A percentile compares a stretch with the other conserved stretches of the same genome.
phyloP scores from a whole-genome alignment of 768 basidiomycete genomes.

The Boletus subcaerulescens region DNA sequence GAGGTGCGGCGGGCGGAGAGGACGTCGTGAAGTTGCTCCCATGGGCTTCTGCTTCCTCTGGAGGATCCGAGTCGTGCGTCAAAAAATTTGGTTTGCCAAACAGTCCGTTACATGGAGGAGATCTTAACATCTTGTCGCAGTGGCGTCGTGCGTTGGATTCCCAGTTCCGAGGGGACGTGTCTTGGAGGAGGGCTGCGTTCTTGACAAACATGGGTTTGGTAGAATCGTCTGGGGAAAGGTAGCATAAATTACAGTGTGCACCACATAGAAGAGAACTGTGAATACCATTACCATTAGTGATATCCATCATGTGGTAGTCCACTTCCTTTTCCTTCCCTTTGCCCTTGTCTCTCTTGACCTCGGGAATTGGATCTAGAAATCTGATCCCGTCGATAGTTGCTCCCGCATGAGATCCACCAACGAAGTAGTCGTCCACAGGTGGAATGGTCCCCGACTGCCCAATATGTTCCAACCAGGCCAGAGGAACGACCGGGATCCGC shows the following conservation, averaged over 20 bases:
- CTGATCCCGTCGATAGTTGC: constrained; percentile 25
- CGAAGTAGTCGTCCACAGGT: constrained; percentile 24
- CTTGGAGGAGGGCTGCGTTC: constrained; percentile 21
- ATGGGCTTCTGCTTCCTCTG: constrained; percentile 4
- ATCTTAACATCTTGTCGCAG: background rate
- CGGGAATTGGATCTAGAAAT: constrained; percentile 6
- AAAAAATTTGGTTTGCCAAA: constrained; percentile 40
- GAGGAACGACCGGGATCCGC: constrained; percentile 68
- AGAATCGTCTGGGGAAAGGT: constrained; percentile 2
- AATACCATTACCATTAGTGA: constrained; percentile 27
- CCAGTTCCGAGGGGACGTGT: background rate
- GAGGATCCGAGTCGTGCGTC: constrained; percentile 21
- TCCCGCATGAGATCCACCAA: constrained; percentile 36
- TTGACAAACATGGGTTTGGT: constrained; percentile 18
- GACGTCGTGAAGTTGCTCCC: constrained; percentile 1
- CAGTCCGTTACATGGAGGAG: background rate
- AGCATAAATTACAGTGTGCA: background rate
- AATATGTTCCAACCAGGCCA: constrained; percentile 68
- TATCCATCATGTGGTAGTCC: constrained; percentile 11
- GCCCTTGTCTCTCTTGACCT: constrained; percentile 18
- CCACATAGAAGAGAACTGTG: background rate
- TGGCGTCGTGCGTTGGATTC: background rate
- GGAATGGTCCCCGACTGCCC: constrained; percentile 52
- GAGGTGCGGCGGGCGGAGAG: constrained; percentile 22
- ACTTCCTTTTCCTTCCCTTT: constrained; percentile 35